phyloP scores from a whole-genome alignment of 345 rosid species.

The Arabis alpina region DNA sequence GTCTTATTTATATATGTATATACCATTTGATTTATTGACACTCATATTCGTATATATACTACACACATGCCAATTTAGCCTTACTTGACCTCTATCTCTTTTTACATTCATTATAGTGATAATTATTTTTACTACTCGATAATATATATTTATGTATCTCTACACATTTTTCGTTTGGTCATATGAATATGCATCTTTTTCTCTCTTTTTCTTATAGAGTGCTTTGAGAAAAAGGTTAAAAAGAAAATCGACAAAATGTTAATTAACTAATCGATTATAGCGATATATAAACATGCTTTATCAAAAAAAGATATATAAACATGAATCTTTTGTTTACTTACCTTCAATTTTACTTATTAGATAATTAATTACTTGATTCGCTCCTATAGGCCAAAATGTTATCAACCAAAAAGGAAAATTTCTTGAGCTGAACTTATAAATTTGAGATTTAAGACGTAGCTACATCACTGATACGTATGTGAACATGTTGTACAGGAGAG shows the following conservation, averaged over 20 bases:
- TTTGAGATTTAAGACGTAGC: background rate
- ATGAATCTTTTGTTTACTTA: no score
- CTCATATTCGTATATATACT: background rate
- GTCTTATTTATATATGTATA: constrained; percentile 7
- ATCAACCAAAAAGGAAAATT: constrained; percentile 9
- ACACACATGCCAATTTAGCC: background rate
- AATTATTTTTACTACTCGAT: background rate
- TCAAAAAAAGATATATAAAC: no score
- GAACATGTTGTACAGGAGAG: constrained; percentile 48
- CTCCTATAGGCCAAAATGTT: background rate
- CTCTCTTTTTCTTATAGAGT: no score
- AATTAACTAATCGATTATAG: no score
- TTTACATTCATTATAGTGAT: background rate
- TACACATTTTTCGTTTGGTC: background rate
- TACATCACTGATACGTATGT: constrained; percentile 5
- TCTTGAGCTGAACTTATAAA: constrained; percentile 13
- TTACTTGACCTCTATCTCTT: constrained; percentile 13
- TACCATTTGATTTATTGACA: background rate
- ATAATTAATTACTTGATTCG: background rate
- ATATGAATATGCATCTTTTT: background rate
- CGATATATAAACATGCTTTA: no score
- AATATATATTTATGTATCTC: background rate
- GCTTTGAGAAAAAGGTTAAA: no score
- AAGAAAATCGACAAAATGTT: no score
- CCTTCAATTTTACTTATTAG: background rate